A percentile compares a stretch with the other conserved stretches of the same genome.
phyloP scores from a whole-genome alignment of 2,329 filamentous ascomycete species.

The Apiospora malaysiana region DNA sequence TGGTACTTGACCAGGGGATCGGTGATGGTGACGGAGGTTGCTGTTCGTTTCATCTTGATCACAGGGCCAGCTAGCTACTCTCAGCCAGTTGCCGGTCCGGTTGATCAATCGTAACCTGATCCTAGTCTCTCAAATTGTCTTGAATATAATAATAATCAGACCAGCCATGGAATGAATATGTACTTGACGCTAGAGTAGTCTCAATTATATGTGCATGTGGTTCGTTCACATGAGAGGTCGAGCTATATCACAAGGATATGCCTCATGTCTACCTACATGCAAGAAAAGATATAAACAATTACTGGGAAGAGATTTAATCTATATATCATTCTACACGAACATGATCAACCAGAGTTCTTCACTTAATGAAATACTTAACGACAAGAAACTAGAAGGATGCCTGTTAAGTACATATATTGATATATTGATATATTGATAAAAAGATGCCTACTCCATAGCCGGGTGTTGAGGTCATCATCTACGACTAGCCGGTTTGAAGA shows the following conservation, averaged over 20 bases:
- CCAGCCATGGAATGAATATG: background rate
- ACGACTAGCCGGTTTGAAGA: background rate
- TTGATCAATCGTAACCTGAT: background rate
- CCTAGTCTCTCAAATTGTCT: background rate
- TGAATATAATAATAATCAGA: background rate
- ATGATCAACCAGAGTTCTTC: background rate
- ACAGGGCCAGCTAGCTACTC: background rate
- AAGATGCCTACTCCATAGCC: background rate
- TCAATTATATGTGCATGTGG: background rate
- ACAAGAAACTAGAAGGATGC: background rate
- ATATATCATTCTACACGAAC: background rate
- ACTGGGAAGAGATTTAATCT: background rate
- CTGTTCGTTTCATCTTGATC: conserved; percentile 41
- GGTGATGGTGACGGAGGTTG: conserved; percentile 62
- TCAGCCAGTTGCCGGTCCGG: background rate
- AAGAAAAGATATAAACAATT: background rate
- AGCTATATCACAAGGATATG: conserved; percentile 11
- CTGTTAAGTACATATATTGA: background rate
- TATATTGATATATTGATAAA: background rate
- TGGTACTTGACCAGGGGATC: conserved; percentile 81
- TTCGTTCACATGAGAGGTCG: background rate
- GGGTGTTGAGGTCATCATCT: conserved; percentile 13
- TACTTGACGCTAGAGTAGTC: background rate
- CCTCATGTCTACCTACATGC: background rate
- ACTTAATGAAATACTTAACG: no score